A percentile compares a stretch with the other conserved stretches of the same genome.
Evolutionary conservation across 176 grass and related monocot genomes (phyloP).

Genomic region (Carex pumila): DNA sequence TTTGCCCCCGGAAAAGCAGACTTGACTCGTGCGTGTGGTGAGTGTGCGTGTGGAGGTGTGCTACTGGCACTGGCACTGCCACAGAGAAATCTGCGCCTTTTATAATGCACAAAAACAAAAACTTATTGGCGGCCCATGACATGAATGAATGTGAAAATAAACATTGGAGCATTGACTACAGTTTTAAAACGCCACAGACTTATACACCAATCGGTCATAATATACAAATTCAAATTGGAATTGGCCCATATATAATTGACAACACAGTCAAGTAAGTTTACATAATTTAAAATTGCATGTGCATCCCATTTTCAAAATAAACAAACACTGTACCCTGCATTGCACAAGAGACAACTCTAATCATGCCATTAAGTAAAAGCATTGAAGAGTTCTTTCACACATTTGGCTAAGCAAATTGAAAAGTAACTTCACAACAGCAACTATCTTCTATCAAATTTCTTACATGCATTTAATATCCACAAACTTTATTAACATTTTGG

Average conservation of each 20-base stretch:
- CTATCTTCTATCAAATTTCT: background rate
- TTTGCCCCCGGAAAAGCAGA: slow-evolving; percentile 1
- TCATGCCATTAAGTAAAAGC: background rate
- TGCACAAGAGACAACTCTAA: background rate
- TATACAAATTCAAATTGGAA: slow-evolving; percentile 11
- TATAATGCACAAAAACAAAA: background rate
- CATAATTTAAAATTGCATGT: background rate
- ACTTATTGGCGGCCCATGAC: background rate
- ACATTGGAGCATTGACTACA: background rate
- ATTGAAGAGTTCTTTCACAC: slow-evolving; percentile 13
- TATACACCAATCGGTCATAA: background rate
- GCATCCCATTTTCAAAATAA: background rate
- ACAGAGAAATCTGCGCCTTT: background rate
- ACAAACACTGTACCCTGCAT: background rate
- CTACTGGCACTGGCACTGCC: background rate
- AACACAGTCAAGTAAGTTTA: background rate
- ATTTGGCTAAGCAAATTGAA: slow-evolving; percentile 10
- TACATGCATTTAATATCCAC: slow-evolving; percentile 8
- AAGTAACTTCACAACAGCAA: background rate
- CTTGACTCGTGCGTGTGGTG: background rate
- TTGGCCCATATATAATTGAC: slow-evolving; percentile 19
- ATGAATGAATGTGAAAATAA: background rate
- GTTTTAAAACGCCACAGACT: background rate
- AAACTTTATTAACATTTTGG: background rate
- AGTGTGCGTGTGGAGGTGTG: background rate